Evolutionary conservation across 768 basidiomycete species (phyloP).

Genomic region (Mycena alexandri): DNA sequence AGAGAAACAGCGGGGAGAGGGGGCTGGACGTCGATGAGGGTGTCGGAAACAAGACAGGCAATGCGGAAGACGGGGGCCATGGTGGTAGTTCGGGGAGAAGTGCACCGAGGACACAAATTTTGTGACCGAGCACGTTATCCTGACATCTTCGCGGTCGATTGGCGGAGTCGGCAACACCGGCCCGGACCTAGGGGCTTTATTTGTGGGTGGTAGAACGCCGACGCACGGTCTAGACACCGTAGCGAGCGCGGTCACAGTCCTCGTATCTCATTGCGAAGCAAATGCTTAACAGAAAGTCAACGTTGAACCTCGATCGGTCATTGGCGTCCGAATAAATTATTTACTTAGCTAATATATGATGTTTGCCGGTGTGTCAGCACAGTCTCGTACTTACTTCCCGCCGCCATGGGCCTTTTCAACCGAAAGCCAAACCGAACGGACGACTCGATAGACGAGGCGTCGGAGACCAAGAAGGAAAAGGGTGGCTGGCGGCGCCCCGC

Average conservation of each 20-base stretch:
- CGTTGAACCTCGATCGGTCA: too few species aligned
- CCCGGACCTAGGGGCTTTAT: too few species aligned
- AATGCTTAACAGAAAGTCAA: too few species aligned
- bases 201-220: too few species aligned
- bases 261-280: too few species aligned
- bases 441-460: conserved; percentile 55
- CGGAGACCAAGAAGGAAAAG: conserved; percentile 83
- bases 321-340: too few species aligned
- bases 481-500: conserved; percentile 88
- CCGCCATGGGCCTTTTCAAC: conserved; percentile 69
- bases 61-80: conserved; percentile 70
- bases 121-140: conserved; percentile 25
- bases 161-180: too few species aligned
- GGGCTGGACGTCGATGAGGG: conserved; percentile 70
- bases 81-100: conserved; percentile 20
- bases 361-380: too few species aligned
- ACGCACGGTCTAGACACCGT: too few species aligned
- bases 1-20: conserved; percentile 53
- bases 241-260: too few species aligned
- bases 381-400: too few species aligned
- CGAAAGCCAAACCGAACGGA: conserved; percentile 60
- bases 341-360: too few species aligned
- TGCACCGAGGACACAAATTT: neutral
- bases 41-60: conserved; percentile 78
- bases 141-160: neutral